A percentile compares a stretch with the other conserved stretches of the same genome.
Evolutionary conservation across 1,284 basidiomycete species (phyloP).

Genomic region (Phaffia rhodozyma): DNA sequence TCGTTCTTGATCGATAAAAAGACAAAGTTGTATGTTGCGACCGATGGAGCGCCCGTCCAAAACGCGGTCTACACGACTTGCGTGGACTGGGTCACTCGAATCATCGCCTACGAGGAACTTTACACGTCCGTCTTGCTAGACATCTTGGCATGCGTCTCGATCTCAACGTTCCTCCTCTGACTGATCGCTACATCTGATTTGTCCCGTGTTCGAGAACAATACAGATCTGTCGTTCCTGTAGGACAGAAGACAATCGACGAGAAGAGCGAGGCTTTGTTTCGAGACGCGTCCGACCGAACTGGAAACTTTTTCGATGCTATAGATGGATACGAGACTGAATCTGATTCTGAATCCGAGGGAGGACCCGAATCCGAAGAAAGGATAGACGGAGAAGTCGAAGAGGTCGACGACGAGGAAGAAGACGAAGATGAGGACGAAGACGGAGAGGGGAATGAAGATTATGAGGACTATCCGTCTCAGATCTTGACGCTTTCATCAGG

Average conservation of each 20-base stretch:
- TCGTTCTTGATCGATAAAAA: constrained; percentile 1
- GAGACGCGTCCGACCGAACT: no score
- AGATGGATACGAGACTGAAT: not conserved
- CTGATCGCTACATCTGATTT: no score
- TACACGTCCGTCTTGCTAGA: not conserved
- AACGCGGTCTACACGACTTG: not conserved
- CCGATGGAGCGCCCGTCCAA: not conserved
- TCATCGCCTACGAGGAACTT: not conserved
- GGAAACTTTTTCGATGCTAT: not conserved
- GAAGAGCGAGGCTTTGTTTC: no score
- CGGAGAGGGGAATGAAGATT: not conserved
- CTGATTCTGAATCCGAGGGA: not conserved
- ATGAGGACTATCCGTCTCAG: not conserved
- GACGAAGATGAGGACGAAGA: not conserved
- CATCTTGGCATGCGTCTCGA: no score
- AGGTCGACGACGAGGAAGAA: not conserved
- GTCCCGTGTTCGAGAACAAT: no score
- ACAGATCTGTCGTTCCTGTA: no score
- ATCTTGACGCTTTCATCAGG: not conserved
- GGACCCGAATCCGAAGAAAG: not conserved
- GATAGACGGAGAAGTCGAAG: not conserved
- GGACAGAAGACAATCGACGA: no score
- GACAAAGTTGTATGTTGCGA: not conserved
- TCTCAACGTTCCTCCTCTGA: no score
- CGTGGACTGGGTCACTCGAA: constrained; percentile 1